Evolutionary conservation across 208 protist genomes (phyloP), one percentile per base, ranked within the genome.

Genomic region (Crithidia brevicula): DNA sequence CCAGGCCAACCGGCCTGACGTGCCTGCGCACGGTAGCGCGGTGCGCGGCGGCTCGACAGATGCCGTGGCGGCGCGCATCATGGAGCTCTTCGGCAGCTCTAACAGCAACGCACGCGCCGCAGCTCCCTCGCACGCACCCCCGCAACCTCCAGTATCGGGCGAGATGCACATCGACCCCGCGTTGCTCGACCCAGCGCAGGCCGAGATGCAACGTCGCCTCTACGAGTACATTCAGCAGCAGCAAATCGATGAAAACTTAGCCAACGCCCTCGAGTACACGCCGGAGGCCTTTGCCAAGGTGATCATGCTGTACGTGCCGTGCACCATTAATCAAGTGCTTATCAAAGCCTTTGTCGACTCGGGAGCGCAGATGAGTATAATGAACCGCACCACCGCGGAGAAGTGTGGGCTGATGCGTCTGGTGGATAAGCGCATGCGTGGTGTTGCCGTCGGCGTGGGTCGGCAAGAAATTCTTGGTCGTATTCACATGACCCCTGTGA

Each of bases 261-360:
- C 75, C 23, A 71, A 83, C 40, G 98, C 98, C 18, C 77, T 98
- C 11, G 98, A 98, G 76, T 86, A 98, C 71, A 97, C 83, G 5
- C 98, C 98, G n/a, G 97, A 99, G 81, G 73, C 84, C 1, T 98
- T 98, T 68, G 89, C 64, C 3, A 11, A 6, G 9, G 91, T 98
- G 9, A 62, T 80, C 40, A 98, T 99, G 95, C 77, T 99, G 15
- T 98, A 97, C 75, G 87, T 99, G 31, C 54, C 86, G 27, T 91
- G 83, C 61, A 67, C 85, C 28, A 90, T 99, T 40, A 98, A 99
- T 77, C 71, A 81, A 5, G 53, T 83, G 4, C 85, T 81, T 9
- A n/a, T 99, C 5, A 97, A 96, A 58, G 97, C 96, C n/a, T 97
- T 98, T 78, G 91, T 99, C 18, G 98, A 98, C 74, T 91, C 77